These are phyloP conservation scores for Pelargonium fulgidum DNA, from an alignment of 441 rosid genomes.

Conservation along the genomic window DNA sequence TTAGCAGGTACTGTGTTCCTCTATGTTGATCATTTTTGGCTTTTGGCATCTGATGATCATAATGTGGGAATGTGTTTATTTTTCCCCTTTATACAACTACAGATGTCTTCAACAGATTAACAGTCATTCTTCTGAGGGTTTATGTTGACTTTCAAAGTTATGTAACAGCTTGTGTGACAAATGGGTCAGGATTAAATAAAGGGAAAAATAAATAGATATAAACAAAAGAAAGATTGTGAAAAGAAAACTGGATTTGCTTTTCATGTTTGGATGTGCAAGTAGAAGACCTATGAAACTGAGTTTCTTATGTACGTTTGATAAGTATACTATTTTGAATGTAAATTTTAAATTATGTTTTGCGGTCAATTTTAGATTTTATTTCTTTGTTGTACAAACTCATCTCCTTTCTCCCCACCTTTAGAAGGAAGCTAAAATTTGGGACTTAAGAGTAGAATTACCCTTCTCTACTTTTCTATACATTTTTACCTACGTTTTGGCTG, in stretches of 20 bases:
- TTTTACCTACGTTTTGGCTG: background rate
- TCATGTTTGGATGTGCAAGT: background rate
- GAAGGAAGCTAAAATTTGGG: background rate
- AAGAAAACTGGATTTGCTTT: background rate
- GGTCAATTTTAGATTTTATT: background rate
- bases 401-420: background rate
- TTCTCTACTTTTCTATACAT: too few species aligned
- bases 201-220: background rate
- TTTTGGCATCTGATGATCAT: constrained; percentile 3
- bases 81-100: background rate
- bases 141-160: background rate
- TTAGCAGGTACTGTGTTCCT: constrained; percentile 60
- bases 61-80: background rate
- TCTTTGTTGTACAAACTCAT: background rate
- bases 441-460: background rate
- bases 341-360: background rate
- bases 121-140: background rate
- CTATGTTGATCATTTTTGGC: background rate
- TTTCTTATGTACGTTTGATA: too few species aligned
- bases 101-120: background rate
- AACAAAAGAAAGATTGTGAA: background rate
- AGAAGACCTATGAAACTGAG: background rate
- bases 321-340: background rate
- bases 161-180: background rate
- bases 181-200: background rate